phyloP scores from a whole-genome alignment of 176 grass and related monocot genomes.

The Oryza rufipogon region DNA sequence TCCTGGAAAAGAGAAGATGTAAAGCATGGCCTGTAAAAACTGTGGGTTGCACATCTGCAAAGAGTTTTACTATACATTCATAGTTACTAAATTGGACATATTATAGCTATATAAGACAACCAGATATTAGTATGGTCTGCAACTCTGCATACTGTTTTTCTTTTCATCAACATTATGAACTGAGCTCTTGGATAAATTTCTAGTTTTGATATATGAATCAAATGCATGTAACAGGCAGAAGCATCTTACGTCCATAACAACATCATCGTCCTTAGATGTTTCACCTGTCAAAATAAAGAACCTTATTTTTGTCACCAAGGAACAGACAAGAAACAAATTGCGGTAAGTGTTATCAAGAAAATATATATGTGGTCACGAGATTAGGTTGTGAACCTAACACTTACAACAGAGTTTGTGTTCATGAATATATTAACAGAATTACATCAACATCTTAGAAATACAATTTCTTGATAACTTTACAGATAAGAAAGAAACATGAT shows the following conservation, averaged over 20 bases:
- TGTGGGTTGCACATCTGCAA: not conserved
- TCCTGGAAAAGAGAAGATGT: conserved; percentile 1
- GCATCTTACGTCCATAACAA: conserved; percentile 40
- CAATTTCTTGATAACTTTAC: not conserved
- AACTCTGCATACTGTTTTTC: not conserved
- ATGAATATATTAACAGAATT: not conserved
- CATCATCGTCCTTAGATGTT: conserved; percentile 37
- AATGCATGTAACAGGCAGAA: not conserved
- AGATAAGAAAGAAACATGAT: not conserved
- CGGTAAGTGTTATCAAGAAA: not conserved
- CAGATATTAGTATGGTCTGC: not conserved
- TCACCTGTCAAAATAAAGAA: conserved; percentile 51
- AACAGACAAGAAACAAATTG: not conserved
- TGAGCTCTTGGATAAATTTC: not conserved
- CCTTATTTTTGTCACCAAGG: not conserved
- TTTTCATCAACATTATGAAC: not conserved
- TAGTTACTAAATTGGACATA: not conserved
- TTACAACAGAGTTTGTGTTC: not conserved
- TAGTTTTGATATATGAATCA: conserved; percentile 9
- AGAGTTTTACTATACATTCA: not conserved
- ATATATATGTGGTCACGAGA: conserved; percentile 1
- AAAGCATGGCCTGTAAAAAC: not conserved
- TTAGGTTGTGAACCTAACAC: not conserved
- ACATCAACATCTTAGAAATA: not conserved
- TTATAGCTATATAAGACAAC: not conserved